These are phyloP conservation scores for Phyllosticta paracitricarpa DNA, from an alignment of 2,329 filamentous ascomycete genomes.

Conservation along the genomic window DNA sequence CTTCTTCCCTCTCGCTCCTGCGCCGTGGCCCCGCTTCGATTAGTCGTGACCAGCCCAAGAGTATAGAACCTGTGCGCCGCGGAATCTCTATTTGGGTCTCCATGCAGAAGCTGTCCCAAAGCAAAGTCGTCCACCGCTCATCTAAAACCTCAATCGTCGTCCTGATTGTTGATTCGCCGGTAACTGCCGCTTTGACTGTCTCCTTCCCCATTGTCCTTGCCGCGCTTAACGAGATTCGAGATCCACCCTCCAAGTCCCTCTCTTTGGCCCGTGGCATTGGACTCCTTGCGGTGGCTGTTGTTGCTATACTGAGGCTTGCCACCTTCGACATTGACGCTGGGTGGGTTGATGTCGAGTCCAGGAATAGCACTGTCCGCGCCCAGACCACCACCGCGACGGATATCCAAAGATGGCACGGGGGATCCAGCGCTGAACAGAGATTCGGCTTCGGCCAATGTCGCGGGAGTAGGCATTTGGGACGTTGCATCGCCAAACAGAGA, in stretches of 20 bases:
- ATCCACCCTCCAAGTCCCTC: conserved; percentile 63
- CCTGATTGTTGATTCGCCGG: conserved; percentile 33
- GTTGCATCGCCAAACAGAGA: conserved; percentile 87
- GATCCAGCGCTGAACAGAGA: conserved; percentile 70
- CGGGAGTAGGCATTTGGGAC: conserved; percentile 70
- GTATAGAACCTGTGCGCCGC: not conserved
- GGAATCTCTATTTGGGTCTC: not conserved
- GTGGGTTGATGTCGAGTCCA: conserved; percentile 71
- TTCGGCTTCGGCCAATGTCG: conserved; percentile 67
- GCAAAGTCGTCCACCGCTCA: not conserved
- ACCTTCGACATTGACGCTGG: conserved; percentile 46
- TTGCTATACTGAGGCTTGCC: conserved; percentile 37
- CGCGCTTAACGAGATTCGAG: conserved; percentile 52
- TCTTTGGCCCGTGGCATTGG: conserved; percentile 17
- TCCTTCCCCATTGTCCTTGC: conserved; percentile 36
- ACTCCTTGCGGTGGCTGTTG: conserved; percentile 16
- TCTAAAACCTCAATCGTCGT: conserved; percentile 18
- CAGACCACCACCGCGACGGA: conserved; percentile 42
- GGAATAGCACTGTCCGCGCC: conserved; percentile 63
- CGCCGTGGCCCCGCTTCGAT: not conserved
- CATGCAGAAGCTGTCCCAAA: not conserved
- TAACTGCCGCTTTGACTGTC: conserved; percentile 36
- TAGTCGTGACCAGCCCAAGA: not conserved
- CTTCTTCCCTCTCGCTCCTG: not conserved
- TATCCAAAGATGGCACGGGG: conserved; percentile 67